A percentile compares a stretch with the other conserved stretches of the same genome.
Conservation (phyloP, 192 early-diverging fungal genomes). For the Backusella morwellensis region DNA sequence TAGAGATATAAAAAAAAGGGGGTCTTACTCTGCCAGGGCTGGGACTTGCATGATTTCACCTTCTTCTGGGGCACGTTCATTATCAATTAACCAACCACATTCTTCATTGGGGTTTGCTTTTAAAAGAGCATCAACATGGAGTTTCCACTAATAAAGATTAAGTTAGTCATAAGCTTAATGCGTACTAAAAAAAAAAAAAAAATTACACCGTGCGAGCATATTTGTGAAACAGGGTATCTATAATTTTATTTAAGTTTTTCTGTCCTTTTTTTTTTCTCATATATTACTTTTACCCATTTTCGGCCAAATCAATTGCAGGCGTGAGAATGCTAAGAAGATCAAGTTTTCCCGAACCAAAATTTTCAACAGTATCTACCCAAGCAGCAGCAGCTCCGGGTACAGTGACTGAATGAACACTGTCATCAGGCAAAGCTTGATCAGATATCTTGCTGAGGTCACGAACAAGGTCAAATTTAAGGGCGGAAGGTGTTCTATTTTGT, state of each 20-base stretch:
- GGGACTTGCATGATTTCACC: conserved; percentile 67
- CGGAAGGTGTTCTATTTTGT: conserved; percentile 46
- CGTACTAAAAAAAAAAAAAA: not conserved
- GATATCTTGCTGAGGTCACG: conserved; percentile 27
- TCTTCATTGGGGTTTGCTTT: conserved; percentile 39
- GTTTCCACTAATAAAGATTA: conserved; percentile 39
- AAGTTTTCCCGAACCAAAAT: conserved; percentile 63
- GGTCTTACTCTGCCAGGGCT: conserved; percentile 48
- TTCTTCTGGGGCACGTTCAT: conserved; percentile 44
- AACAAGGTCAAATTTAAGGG: conserved; percentile 51
- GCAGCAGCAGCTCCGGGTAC: conserved; percentile 76
- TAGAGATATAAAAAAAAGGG: not conserved
- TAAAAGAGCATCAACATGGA: conserved; percentile 8
- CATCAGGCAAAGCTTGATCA: conserved; percentile 33
- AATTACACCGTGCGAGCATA: conserved; percentile 30
- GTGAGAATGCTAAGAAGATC: conserved; percentile 52
- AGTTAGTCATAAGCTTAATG: not conserved
- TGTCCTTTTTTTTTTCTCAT: not conserved
- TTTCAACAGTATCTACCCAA: conserved; percentile 64
- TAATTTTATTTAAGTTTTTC: not conserved
- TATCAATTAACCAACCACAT: conserved; percentile 50
- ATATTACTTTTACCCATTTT: conserved; percentile 53
- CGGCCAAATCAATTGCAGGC: conserved; percentile 70
- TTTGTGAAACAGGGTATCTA: conserved; percentile 25
- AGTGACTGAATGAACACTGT: conserved; percentile 52